Evolutionary conservation across 257 asterid species (phyloP), one percentile per base, ranked within the genome.

Genomic region (Ehretia macrophylla): DNA sequence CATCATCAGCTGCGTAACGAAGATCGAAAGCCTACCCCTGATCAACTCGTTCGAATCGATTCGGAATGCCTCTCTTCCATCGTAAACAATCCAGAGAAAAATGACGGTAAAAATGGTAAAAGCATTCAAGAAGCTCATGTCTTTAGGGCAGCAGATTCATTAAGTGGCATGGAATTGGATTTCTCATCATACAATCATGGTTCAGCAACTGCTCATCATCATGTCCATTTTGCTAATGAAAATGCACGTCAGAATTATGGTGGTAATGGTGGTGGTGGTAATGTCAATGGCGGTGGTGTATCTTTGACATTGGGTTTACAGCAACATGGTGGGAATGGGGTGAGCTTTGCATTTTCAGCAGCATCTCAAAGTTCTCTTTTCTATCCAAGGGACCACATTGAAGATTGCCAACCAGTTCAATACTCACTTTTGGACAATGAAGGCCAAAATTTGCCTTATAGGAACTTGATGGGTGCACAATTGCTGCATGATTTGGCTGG

Each of bases 391-490:
- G 47, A 42, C 16, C 47, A 42, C 12, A 81, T 79, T 47, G 96
- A 83, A 35, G 94, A 89, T 16, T 85, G 94, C 72, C 83, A 84
- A 39, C 79, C 83, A 32, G 84, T 70, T 23, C 88, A 64, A 66
- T 88, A 81, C 66, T 79, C 98, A 16, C 76, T 88, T 0, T 12
- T 88, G 90, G 96, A 85, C 1, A 68, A 77, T n/a, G 95, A 85
- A 59, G 76, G 56, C 47, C 98, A 91, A 81, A 88, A 66, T 47
- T 61, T 85, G 82, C 98, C 90, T 3, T 87, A 85, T 44, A 73
- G 96, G 78, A 85, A 85, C 60, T 60, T 91, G 87, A 84, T 88
- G 94, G 96, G 95, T 8, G 95, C 98, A 39, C 98, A 88, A 77
- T 47, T 91, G 78, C 95, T 91, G 19, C 96, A 77, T 66, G 96